Percentiles rank a stretch among this genome's conserved stretches.
Evolutionary conservation across 1,284 basidiomycete species (phyloP).

Genomic region (Rhodotorula sp.): DNA sequence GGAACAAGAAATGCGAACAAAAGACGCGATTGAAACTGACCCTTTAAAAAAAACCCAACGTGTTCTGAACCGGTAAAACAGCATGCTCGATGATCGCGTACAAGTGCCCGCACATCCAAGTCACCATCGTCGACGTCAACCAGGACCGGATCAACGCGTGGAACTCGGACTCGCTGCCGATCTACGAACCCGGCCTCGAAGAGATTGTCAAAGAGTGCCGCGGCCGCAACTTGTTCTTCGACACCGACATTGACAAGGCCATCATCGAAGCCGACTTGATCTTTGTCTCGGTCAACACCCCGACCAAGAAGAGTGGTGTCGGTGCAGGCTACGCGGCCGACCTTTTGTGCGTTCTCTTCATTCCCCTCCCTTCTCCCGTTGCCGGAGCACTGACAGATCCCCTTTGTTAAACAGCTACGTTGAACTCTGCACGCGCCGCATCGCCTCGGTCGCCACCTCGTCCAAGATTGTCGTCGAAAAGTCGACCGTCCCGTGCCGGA

Average conservation of each 20-base stretch:
- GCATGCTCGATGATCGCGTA: constrained; percentile 57
- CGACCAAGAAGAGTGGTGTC: constrained; percentile 95
- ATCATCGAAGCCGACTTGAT: constrained; percentile 84
- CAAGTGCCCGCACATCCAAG: constrained; percentile 88
- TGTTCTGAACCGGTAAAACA: constrained; percentile 5
- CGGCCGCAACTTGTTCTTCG: constrained; percentile 95
- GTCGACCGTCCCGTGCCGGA: constrained; percentile 97
- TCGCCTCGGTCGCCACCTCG: constrained; percentile 82
- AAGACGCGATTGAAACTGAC: not conserved
- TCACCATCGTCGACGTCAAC: constrained; percentile 98
- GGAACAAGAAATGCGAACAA: no score
- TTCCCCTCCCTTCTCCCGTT: not conserved
- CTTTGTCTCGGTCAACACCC: constrained; percentile 78
- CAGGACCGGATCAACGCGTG: constrained; percentile 90
- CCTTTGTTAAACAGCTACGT: constrained; percentile 69
- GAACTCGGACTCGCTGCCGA: constrained; percentile 71
- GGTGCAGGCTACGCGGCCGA: constrained; percentile 97
- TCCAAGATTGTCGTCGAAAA: constrained; percentile 99
- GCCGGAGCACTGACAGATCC: not conserved
- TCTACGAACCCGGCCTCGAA: constrained; percentile 97
- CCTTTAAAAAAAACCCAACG: not conserved
- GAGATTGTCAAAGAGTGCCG: constrained; percentile 84
- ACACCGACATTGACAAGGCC: constrained; percentile 87
- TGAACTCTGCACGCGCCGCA: constrained; percentile 91
- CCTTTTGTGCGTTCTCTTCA: constrained; percentile 69